These are phyloP conservation scores for Saururus chinensis DNA, from an alignment of 164 flowering plant genomes.

Conservation along the genomic window DNA sequence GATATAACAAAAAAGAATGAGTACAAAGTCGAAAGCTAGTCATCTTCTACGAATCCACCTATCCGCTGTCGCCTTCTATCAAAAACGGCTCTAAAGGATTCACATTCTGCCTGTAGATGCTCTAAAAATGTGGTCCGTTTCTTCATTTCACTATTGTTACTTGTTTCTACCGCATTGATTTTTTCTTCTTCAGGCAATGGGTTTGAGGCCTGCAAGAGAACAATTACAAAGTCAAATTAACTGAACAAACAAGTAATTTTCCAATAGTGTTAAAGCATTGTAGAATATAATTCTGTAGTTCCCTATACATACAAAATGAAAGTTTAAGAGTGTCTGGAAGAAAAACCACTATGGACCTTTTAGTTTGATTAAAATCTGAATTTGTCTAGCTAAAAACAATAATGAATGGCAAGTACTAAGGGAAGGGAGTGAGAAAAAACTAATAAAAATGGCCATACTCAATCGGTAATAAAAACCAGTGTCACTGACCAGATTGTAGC, in stretches of 20 bases:
- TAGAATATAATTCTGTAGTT: background rate
- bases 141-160: conserved; percentile 20
- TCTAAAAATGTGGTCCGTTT: conserved; percentile 53
- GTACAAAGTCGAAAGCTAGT: conserved; percentile 10
- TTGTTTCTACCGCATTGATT: conserved; percentile 2
- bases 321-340: too few relatives aligned
- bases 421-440: too few relatives aligned
- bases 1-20: background rate
- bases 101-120: conserved; percentile 70
- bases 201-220: conserved; percentile 56
- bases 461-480: too few relatives aligned
- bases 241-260: background rate
- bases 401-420: too few relatives aligned
- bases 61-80: conserved; percentile 74
- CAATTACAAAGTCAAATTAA: background rate
- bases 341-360: background rate
- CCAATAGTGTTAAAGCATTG: background rate
- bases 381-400: background rate
- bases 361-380: background rate
- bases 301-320: background rate
- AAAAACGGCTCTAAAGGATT: conserved; percentile 75
- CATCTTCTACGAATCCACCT: conserved; percentile 52
- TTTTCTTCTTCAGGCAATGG: conserved; percentile 51
- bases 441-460: too few relatives aligned
- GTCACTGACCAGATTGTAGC: conserved; percentile 80